Evolutionary conservation across 176 grass and related monocot species (phyloP).

Genomic region (Miscanthus lutarioriparius): DNA sequence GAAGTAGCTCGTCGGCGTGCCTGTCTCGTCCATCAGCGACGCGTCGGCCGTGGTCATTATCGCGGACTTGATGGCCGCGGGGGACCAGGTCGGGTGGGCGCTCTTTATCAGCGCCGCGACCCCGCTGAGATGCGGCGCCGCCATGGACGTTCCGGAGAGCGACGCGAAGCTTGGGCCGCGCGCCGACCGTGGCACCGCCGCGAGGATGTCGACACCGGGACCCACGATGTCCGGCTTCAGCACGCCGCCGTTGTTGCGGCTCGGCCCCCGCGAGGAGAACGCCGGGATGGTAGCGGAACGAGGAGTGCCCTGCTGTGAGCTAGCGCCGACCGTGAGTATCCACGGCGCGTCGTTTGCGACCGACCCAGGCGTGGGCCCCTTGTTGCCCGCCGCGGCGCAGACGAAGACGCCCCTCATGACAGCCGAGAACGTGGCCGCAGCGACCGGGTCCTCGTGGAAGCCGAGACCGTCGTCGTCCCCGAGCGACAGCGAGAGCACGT

Average conservation of each 20-base stretch:
- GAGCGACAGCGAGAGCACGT: constrained; percentile 70
- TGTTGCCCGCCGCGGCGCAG: constrained; percentile 55
- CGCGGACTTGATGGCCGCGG: constrained; percentile 83
- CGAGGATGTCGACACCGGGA: constrained; percentile 64
- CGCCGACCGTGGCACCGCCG: constrained; percentile 25
- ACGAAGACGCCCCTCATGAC: constrained; percentile 61
- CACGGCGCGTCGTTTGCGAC: constrained; percentile 77
- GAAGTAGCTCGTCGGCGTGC: constrained; percentile 23
- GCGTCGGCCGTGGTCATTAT: constrained; percentile 67
- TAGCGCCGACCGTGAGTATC: constrained; percentile 75
- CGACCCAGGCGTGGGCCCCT: constrained; percentile 14
- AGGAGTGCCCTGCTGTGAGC: not conserved
- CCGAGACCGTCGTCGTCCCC: constrained; percentile 11
- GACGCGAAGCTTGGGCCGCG: constrained; percentile 21
- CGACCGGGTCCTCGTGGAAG: constrained; percentile 45
- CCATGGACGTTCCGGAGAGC: constrained; percentile 89
- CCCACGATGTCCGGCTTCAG: constrained; percentile 72
- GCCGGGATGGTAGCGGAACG: constrained; percentile 11
- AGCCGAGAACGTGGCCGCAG: constrained; percentile 39
- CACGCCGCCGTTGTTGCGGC: constrained; percentile 39
- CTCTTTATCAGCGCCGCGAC: constrained; percentile 64
- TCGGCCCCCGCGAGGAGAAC: constrained; percentile 77
- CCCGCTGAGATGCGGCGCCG: constrained; percentile 70
- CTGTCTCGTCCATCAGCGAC: constrained; percentile 38
- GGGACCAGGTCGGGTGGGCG: constrained; percentile 66